Percentiles rank a stretch among this genome's conserved stretches.
Evolutionary conservation across 2,329 filamentous ascomycete genomes (phyloP).

Genomic region (Sordariomycetes sp.): DNA sequence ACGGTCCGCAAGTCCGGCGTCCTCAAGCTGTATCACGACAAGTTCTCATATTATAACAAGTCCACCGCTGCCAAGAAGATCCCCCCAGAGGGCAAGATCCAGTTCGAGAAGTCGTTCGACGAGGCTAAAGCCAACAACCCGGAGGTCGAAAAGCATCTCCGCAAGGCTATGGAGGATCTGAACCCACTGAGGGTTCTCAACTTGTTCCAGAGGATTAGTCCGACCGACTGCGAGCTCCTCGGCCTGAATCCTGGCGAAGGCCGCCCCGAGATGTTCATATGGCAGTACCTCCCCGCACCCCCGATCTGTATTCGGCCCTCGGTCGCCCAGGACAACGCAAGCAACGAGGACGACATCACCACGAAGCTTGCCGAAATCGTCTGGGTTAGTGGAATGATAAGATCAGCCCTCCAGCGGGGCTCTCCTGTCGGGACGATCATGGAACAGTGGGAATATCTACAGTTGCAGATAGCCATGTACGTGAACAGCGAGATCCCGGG

Average conservation of each 20-base stretch:
- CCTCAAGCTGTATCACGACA: slow-evolving; percentile 91
- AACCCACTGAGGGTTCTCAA: slow-evolving; percentile 83
- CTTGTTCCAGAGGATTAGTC: slow-evolving; percentile 77
- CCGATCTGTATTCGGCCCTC: slow-evolving; percentile 91
- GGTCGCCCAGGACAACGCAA: slow-evolving; percentile 83
- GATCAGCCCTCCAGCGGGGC: slow-evolving; percentile 69
- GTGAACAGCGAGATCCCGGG: slow-evolving; percentile 95
- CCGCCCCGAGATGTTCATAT: slow-evolving; percentile 91
- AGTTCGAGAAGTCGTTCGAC: slow-evolving; percentile 76
- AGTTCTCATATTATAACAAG: slow-evolving; percentile 76
- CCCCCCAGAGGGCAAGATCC: slow-evolving; percentile 65
- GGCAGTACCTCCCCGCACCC: slow-evolving; percentile 90
- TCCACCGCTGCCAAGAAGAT: slow-evolving; percentile 80
- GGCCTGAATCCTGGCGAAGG: slow-evolving; percentile 79
- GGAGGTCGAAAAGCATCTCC: slow-evolving; percentile 81
- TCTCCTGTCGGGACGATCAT: slow-evolving; percentile 81
- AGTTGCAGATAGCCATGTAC: slow-evolving; percentile 92
- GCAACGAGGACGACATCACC: slow-evolving; percentile 92
- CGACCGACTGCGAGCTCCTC: slow-evolving; percentile 79
- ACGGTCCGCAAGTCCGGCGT: slow-evolving; percentile 84
- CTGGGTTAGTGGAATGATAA: slow-evolving; percentile 78
- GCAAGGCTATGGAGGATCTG: slow-evolving; percentile 87
- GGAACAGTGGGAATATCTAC: slow-evolving; percentile 97
- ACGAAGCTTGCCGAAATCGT: slow-evolving; percentile 96
- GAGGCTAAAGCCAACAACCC: slow-evolving; percentile 64